A percentile compares a stretch with the other conserved stretches of the same genome.
phyloP scores from a whole-genome alignment of 2,329 filamentous ascomycete genomes.

The Aaosphaeria pasadenensis region DNA sequence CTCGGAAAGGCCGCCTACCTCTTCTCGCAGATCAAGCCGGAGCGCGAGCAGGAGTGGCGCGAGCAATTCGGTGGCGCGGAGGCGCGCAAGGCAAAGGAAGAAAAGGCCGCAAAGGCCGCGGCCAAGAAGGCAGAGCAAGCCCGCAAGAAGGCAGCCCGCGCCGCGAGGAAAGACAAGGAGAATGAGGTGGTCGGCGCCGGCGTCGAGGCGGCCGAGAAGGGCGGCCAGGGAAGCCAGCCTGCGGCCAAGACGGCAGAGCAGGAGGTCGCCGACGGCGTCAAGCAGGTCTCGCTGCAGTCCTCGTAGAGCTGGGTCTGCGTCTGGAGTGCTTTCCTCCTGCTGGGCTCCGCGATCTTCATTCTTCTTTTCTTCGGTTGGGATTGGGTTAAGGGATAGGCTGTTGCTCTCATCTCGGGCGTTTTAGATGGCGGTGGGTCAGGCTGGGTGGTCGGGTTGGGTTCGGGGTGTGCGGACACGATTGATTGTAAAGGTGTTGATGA shows the following conservation, averaged over 20 bases:
- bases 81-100: constrained; percentile 65
- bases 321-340: neutral
- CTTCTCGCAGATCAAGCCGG: constrained; percentile 77
- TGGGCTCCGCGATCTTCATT: neutral
- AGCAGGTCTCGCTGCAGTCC: constrained; percentile 45
- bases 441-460: neutral
- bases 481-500: no score
- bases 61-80: constrained; percentile 68
- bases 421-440: neutral
- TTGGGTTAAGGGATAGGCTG: neutral
- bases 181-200: constrained; percentile 62
- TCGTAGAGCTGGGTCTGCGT: constrained; percentile 17
- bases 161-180: constrained; percentile 48
- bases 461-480: neutral
- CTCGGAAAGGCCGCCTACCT: constrained; percentile 78
- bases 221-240: constrained; percentile 48
- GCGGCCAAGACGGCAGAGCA: constrained; percentile 40
- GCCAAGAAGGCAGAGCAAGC: constrained; percentile 64
- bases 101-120: constrained; percentile 59
- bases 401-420: no score
- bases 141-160: constrained; percentile 57
- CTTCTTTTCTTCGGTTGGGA: neutral
- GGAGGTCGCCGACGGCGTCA: constrained; percentile 44
- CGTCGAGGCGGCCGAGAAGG: constrained; percentile 74
- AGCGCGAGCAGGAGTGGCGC: constrained; percentile 82